These are phyloP conservation scores for Cercospora janseana DNA, from an alignment of 2,329 filamentous ascomycete species.

Conservation along the genomic window DNA sequence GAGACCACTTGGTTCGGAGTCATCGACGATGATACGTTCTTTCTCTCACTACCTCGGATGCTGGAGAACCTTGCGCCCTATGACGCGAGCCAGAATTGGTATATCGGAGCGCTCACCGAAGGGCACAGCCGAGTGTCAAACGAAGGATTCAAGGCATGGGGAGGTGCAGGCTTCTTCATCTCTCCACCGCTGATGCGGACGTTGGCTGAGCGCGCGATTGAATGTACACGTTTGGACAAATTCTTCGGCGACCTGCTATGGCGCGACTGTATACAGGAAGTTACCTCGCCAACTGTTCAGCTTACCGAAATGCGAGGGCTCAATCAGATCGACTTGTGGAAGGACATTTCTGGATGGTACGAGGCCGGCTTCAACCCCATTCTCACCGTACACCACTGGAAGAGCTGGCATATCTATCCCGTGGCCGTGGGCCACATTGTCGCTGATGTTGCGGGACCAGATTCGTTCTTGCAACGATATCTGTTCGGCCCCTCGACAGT, in stretches of 20 bases:
- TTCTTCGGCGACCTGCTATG: conserved; percentile 31
- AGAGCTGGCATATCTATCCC: conserved; percentile 32
- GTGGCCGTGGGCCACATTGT: conserved; percentile 28
- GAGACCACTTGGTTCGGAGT: conserved; percentile 31
- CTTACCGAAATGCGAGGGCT: conserved; percentile 31
- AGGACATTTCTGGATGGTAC: conserved; percentile 32
- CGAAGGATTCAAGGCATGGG: conserved; percentile 35
- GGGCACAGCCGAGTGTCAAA: conserved; percentile 27
- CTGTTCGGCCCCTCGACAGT: conserved; percentile 28
- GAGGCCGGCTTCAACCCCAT: conserved; percentile 29
- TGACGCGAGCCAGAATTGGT: conserved; percentile 25
- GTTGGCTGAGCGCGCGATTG: conserved; percentile 25
- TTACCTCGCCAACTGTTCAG: conserved; percentile 30
- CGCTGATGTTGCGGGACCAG: conserved; percentile 29
- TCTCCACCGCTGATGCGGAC: conserved; percentile 31
- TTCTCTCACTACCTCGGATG: conserved; percentile 28
- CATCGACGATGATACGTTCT: conserved; percentile 36
- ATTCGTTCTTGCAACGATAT: conserved; percentile 32
- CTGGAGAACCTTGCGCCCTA: conserved; percentile 26
- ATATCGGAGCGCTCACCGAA: conserved; percentile 33
- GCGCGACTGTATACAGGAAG: conserved; percentile 31
- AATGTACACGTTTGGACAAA: conserved; percentile 26
- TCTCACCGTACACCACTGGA: conserved; percentile 34
- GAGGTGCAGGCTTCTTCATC: conserved; percentile 33
- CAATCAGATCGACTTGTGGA: conserved; percentile 33